phyloP scores from a whole-genome alignment of 495 filamentous ascomycete genomes.

The Aspergillus sclerotiicarbonarius region DNA sequence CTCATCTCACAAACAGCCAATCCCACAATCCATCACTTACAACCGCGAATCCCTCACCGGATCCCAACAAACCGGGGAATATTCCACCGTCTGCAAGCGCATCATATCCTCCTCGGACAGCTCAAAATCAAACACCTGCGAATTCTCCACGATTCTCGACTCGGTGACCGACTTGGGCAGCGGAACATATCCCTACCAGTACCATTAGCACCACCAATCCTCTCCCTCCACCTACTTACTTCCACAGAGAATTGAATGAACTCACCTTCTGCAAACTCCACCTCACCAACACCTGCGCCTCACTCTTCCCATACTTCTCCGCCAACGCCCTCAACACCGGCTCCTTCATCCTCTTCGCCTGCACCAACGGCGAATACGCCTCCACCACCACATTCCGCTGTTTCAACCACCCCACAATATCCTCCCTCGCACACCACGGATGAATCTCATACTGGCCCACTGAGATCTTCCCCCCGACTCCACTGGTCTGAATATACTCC shows the following conservation, averaged over 20 bases:
- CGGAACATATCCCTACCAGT: conserved; percentile 63
- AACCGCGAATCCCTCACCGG: conserved; percentile 44
- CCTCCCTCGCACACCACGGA: conserved; percentile 75
- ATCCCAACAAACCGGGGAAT: conserved; percentile 72
- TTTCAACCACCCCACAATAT: conserved; percentile 74
- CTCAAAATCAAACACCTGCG: conserved; percentile 77
- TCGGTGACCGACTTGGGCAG: conserved; percentile 64
- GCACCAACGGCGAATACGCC: conserved; percentile 78
- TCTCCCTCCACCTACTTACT: not conserved
- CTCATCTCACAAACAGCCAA: too few relatives aligned
- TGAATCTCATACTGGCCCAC: conserved; percentile 91
- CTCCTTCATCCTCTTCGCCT: conserved; percentile 65
- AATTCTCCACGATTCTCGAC: conserved; percentile 66
- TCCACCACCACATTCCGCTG: conserved; percentile 67
- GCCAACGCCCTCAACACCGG: conserved; percentile 56
- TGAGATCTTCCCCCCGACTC: conserved; percentile 70
- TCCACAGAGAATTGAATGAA: not conserved
- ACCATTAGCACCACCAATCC: conserved; percentile 48
- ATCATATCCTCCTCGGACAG: conserved; percentile 61
- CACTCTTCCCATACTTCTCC: conserved; percentile 68
- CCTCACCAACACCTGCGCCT: conserved; percentile 75
- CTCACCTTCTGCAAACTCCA: conserved; percentile 83
- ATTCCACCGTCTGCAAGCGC: conserved; percentile 50
- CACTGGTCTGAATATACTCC: conserved; percentile 63
- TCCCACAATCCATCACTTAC: too few relatives aligned